These are phyloP conservation scores for Falciphora oryzae DNA, from an alignment of 2,329 filamentous ascomycete genomes.

Conservation along the genomic window DNA sequence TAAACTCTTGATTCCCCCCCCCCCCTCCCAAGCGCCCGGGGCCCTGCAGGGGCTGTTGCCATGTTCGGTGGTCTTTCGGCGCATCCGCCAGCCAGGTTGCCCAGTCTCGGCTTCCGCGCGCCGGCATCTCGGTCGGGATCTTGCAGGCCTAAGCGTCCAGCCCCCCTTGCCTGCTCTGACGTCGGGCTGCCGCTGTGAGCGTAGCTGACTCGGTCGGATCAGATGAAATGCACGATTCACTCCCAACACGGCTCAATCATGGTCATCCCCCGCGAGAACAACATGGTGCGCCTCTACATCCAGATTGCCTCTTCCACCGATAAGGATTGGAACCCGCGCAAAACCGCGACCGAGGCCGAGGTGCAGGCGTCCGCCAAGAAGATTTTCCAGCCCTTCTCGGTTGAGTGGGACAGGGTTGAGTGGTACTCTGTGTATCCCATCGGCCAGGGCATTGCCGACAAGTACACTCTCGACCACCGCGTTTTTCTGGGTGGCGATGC, in stretches of 20 bases:
- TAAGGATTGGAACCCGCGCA: conserved; percentile 54
- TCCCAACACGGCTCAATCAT: conserved; percentile 70
- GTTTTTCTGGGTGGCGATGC: conserved; percentile 73
- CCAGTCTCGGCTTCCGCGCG: no score
- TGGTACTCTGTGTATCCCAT: conserved; percentile 77
- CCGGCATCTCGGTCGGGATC: neutral
- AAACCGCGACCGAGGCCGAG: conserved; percentile 55
- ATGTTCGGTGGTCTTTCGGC: no score
- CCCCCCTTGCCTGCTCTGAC: no score
- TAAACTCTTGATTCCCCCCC: no score
- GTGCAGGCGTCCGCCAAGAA: conserved; percentile 61
- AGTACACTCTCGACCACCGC: conserved; percentile 60
- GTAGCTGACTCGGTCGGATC: conserved; percentile 35
- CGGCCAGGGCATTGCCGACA: conserved; percentile 65
- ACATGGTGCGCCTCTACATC: conserved; percentile 65
- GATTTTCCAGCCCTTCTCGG: conserved; percentile 60
- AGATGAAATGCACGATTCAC: conserved; percentile 73
- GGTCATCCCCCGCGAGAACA: conserved; percentile 68
- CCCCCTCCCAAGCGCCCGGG: neutral
- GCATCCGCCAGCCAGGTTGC: no score
- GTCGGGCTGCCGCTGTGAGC: conserved; percentile 19
- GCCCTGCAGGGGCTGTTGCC: no score
- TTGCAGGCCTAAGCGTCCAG: no score
- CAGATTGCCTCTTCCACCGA: conserved; percentile 60
- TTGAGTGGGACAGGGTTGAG: conserved; percentile 61